Evolutionary conservation across 257 asterid genomes (phyloP).

Genomic region (Rubia yunnanensis): DNA sequence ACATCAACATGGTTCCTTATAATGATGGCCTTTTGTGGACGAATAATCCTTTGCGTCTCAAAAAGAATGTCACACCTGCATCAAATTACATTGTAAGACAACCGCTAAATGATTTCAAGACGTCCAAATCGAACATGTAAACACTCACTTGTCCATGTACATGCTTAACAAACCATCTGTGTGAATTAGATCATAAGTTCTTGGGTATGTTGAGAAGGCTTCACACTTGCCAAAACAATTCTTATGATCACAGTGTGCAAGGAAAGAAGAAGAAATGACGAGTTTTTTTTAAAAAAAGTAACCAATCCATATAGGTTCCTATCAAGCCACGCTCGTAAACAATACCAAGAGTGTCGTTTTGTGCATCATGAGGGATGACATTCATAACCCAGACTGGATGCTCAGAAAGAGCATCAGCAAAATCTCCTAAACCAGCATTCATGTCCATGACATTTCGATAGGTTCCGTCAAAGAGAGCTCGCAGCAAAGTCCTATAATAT

Average conservation of each 20-base stretch:
- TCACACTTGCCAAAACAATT: slow-evolving; percentile 15
- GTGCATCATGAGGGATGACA: slow-evolving; percentile 19
- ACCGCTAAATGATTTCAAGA: background rate
- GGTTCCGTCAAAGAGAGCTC: slow-evolving; percentile 4
- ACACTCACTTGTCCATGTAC: slow-evolving; percentile 17
- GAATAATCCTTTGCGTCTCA: slow-evolving; percentile 67
- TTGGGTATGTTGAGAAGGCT: slow-evolving; percentile 21
- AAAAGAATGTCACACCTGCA: slow-evolving; percentile 57
- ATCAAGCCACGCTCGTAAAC: slow-evolving; percentile 26
- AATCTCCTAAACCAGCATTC: slow-evolving; percentile 26
- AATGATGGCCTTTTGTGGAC: slow-evolving; percentile 71
- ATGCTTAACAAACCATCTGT: slow-evolving; percentile 19
- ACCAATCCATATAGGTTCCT: slow-evolving; percentile 26
- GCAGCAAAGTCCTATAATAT: slow-evolving; percentile 34
- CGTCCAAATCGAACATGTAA: background rate
- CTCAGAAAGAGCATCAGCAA: slow-evolving; percentile 18
- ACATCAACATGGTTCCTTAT: slow-evolving; percentile 55
- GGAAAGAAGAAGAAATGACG: background rate
- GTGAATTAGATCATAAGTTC: slow-evolving; percentile 23
- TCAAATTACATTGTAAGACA: background rate
- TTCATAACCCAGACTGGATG: slow-evolving; percentile 32
- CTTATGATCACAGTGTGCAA: background rate
- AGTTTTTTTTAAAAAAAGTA: background rate
- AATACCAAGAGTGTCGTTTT: slow-evolving; percentile 21
- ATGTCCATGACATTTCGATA: slow-evolving; percentile 13